Percentiles rank a stretch among this genome's conserved stretches.
Evolutionary conservation across 306 rosid genomes (phyloP).

Genomic region (Castanea mollissima): DNA sequence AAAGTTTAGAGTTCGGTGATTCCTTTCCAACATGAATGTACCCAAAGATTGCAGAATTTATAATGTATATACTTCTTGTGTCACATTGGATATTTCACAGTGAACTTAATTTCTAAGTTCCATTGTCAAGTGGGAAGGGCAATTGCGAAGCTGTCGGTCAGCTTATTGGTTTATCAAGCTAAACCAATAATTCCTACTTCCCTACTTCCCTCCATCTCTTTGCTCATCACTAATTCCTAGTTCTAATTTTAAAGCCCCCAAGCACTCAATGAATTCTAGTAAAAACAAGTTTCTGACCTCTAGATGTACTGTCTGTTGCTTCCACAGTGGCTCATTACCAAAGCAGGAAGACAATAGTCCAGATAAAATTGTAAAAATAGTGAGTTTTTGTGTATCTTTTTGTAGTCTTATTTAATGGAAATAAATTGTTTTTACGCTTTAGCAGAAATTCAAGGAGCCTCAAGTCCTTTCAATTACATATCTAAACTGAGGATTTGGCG

Average conservation of each 20-base stretch:
- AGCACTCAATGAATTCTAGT: not conserved
- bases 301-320: not conserved
- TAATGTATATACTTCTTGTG: not conserved
- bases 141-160: not conserved
- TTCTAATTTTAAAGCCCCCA: not conserved
- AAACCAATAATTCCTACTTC: too few relatives aligned
- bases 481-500: not conserved
- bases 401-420: not conserved
- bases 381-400: not conserved
- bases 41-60: not conserved
- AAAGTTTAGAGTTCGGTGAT: slow-evolving; percentile 19
- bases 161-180: not conserved
- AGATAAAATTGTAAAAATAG: not conserved
- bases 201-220: not conserved
- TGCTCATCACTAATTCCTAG: not conserved
- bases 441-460: not conserved
- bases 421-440: not conserved
- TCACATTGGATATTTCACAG: not conserved
- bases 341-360: slow-evolving; percentile 2
- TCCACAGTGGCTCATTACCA: slow-evolving; percentile 13
- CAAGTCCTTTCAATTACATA: not conserved
- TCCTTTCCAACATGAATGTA: not conserved
- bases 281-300: slow-evolving; percentile 4
- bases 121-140: not conserved
- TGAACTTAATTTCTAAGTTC: not conserved